A percentile compares a stretch with the other conserved stretches of the same genome.
Evolutionary conservation across 2,329 filamentous ascomycete genomes (phyloP).

Genomic region (Penicillium sp.): DNA sequence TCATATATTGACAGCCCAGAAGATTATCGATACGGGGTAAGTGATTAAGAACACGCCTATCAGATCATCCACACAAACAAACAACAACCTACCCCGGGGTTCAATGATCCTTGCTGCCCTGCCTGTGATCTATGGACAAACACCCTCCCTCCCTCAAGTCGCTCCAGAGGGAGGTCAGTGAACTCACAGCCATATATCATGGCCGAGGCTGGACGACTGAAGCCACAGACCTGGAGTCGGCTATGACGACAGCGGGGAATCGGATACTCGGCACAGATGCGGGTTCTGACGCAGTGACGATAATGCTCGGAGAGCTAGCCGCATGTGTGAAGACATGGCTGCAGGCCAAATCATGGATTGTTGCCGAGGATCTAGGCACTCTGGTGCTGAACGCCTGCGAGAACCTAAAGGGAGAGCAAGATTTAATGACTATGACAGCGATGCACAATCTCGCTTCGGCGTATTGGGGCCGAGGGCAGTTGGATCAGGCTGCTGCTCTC

Average conservation of each 20-base stretch:
- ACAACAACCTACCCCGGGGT: not conserved
- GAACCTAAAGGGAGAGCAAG: slow-evolving; percentile 4
- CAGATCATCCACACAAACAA: not conserved
- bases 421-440: slow-evolving; percentile 11
- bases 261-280: not conserved
- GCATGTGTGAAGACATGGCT: slow-evolving; percentile 4
- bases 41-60: not conserved
- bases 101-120: not conserved
- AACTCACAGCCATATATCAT: not conserved
- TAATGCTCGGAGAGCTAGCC: slow-evolving; percentile 3
- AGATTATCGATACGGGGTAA: not conserved
- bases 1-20: not conserved
- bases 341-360: slow-evolving; percentile 4
- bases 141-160: not conserved
- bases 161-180: slow-evolving; percentile 1
- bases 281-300: not conserved
- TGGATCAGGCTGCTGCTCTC: slow-evolving; percentile 7
- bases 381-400: slow-evolving; percentile 1
- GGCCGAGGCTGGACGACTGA: not conserved
- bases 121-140: slow-evolving; percentile 6
- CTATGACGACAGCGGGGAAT: not conserved
- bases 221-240: not conserved
- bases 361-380: slow-evolving; percentile 7
- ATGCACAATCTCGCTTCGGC: slow-evolving; percentile 15
- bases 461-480: slow-evolving; percentile 11